phyloP scores from a whole-genome alignment of 805 yeast genomes.

The Clavispora phyllophila region DNA sequence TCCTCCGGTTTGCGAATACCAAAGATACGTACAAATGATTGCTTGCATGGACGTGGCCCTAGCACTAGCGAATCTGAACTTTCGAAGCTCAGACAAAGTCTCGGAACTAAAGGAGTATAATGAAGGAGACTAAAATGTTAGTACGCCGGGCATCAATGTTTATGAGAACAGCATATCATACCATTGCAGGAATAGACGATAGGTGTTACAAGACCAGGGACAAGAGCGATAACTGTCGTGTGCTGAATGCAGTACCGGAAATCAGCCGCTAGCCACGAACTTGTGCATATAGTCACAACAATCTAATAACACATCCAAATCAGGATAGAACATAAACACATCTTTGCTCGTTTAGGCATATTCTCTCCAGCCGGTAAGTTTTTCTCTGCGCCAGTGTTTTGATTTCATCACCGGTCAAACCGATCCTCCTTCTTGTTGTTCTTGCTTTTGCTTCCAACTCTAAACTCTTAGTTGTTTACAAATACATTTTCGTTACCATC shows the following conservation, averaged over 20 bases:
- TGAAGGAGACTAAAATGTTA: slow-evolving; percentile 22
- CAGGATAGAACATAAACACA: slow-evolving; percentile 9
- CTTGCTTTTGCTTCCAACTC: neutral
- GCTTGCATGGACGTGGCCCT: slow-evolving; percentile 60
- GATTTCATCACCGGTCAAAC: neutral
- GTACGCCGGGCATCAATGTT: neutral
- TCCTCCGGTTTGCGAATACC: too few species aligned
- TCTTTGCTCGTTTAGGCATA: neutral
- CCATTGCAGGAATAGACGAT: neutral
- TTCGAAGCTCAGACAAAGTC: slow-evolving; percentile 55
- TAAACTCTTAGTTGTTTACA: neutral
- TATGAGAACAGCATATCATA: neutral
- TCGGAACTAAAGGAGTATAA: slow-evolving; percentile 61
- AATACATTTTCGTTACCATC: neutral
- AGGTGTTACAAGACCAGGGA: neutral
- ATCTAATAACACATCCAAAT: slow-evolving; percentile 5
- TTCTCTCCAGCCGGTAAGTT: neutral
- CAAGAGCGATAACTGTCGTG: neutral
- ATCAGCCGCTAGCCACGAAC: neutral
- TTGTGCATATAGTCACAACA: neutral
- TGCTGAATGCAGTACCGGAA: neutral
- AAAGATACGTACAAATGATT: slow-evolving; percentile 43
- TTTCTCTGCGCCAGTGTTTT: slow-evolving; percentile 1
- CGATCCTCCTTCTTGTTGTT: neutral
- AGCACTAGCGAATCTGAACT: slow-evolving; percentile 70